These are phyloP conservation scores for Chiua virens DNA, from an alignment of 768 basidiomycete genomes.

Conservation along the genomic window DNA sequence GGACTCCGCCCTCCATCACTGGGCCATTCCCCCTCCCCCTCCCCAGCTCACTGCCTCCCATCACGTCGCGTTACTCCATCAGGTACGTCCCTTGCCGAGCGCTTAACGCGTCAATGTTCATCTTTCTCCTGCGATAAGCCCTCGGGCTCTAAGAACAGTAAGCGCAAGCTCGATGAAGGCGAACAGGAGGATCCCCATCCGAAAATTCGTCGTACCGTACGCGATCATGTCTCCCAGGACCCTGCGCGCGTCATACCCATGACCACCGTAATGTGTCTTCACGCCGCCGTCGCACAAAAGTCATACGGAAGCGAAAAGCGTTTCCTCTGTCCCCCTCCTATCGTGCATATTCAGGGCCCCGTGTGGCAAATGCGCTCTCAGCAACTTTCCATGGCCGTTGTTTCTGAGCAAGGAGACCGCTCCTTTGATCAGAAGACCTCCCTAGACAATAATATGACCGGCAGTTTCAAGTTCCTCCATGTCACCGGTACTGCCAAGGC, in stretches of 20 bases:
- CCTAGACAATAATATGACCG: constrained; percentile 79
- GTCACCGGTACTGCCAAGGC: constrained; percentile 87
- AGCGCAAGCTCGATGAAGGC: constrained; percentile 73
- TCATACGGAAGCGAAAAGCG: constrained; percentile 96
- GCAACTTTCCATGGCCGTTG: constrained; percentile 82
- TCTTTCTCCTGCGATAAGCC: constrained; percentile 25
- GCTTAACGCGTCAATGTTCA: constrained; percentile 30
- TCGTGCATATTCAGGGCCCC: constrained; percentile 90
- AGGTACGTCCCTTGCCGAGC: constrained; percentile 37
- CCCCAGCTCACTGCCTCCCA: constrained; percentile 32
- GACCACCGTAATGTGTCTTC: constrained; percentile 88
- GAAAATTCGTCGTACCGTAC: constrained; percentile 83
- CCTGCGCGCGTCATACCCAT: constrained; percentile 76
- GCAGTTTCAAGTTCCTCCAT: constrained; percentile 90
- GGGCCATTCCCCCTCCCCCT: constrained; percentile 34
- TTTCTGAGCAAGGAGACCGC: constrained; percentile 80
- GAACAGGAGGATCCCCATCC: constrained; percentile 61
- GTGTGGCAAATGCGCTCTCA: constrained; percentile 81
- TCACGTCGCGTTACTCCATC: constrained; percentile 32
- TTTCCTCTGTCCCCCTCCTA: constrained; percentile 89
- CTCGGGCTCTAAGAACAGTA: constrained; percentile 46
- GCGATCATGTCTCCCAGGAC: constrained; percentile 78
- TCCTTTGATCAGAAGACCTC: constrained; percentile 84
- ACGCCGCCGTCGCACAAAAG: constrained; percentile 94
- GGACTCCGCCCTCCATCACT: constrained; percentile 36